phyloP scores from a whole-genome alignment of 345 rosid genomes.

The Linum lewisii region DNA sequence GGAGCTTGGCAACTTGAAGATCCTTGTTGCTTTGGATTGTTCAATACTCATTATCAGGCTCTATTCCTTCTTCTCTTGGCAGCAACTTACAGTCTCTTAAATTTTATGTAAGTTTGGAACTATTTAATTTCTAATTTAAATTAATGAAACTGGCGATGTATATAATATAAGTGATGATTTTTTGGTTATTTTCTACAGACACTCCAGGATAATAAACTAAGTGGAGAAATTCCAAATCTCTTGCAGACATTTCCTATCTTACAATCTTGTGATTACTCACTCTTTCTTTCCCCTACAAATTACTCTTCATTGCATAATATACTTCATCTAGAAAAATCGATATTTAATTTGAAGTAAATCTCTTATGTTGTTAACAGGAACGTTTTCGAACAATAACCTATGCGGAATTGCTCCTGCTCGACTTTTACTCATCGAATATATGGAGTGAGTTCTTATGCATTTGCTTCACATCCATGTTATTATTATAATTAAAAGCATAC shows the following conservation, averaged over 20 bases:
- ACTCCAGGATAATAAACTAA: neutral
- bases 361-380: neutral
- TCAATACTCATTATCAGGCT: neutral
- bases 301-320: no score
- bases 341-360: no score
- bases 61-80: neutral
- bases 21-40: neutral
- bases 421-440: neutral
- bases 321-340: no score
- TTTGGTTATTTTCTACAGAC: neutral
- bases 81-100: neutral
- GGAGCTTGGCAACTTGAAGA: neutral
- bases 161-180: no score
- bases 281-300: no score
- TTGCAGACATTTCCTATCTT: neutral
- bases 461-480: no score
- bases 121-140: no score
- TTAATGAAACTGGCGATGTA: no score
- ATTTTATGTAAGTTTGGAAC: neutral
- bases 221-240: neutral
- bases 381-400: neutral
- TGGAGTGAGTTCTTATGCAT: neutral
- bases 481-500: no score
- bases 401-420: neutral
- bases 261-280: neutral